These are phyloP conservation scores for Apiospora malaysiana DNA, from an alignment of 2,329 filamentous ascomycete species.

Conservation along the genomic window DNA sequence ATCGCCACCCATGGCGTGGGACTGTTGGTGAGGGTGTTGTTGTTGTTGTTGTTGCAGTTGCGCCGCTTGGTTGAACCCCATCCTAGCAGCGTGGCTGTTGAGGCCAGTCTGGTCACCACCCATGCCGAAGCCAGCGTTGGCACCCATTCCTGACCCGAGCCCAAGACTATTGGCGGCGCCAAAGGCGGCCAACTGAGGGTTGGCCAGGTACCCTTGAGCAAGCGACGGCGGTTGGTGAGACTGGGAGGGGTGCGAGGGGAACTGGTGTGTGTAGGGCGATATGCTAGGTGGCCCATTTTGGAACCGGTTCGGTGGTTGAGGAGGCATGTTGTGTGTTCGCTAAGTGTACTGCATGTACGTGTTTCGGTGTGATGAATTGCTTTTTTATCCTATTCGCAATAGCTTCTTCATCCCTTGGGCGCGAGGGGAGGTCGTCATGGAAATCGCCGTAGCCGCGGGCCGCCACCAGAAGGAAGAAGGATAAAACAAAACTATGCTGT, in stretches of 20 bases:
- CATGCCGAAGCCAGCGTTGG: constrained; percentile 55
- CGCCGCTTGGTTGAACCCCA: constrained; percentile 82
- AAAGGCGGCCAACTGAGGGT: constrained; percentile 72
- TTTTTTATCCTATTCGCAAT: constrained; percentile 21
- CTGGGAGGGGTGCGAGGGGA: constrained; percentile 60
- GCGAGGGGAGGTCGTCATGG: constrained; percentile 25
- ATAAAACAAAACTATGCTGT: constrained; percentile 8
- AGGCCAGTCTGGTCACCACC: constrained; percentile 71
- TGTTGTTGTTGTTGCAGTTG: constrained; percentile 59
- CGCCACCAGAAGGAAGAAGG: constrained; percentile 14
- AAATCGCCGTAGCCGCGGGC: constrained; percentile 24
- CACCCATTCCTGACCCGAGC: constrained; percentile 61
- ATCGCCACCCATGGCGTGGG: constrained; percentile 43
- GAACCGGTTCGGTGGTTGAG: constrained; percentile 52
- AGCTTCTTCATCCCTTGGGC: constrained; percentile 22
- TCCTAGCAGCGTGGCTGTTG: constrained; percentile 84
- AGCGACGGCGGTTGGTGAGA: constrained; percentile 60
- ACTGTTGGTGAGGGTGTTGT: constrained; percentile 59
- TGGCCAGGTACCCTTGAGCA: constrained; percentile 74
- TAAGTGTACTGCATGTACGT: constrained; percentile 26
- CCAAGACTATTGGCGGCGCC: constrained; percentile 61
- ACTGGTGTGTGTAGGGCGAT: constrained; percentile 57
- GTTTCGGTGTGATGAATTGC: constrained; percentile 24
- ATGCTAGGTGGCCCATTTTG: constrained; percentile 49
- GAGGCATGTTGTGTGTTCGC: constrained; percentile 40